Evolutionary conservation across 2,329 filamentous ascomycete species (phyloP).

Genomic region (Pseudopithomyces maydicus): DNA sequence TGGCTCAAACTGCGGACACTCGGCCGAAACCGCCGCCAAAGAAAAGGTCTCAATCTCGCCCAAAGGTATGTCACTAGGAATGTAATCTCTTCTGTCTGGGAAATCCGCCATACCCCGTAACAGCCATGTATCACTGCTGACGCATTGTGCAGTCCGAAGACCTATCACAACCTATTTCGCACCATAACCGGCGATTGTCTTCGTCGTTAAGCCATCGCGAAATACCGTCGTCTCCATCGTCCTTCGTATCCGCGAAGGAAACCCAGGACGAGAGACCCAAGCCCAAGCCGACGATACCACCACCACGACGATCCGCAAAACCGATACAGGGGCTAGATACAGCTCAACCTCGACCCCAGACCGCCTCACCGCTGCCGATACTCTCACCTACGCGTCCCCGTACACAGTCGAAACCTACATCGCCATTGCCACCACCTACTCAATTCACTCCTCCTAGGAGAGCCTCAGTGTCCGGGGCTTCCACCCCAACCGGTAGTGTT

Average conservation of each 20-base stretch:
- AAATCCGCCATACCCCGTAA: background rate
- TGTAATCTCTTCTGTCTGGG: background rate
- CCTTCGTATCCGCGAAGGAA: slow-evolving; percentile 43
- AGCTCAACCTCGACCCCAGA: slow-evolving; percentile 9
- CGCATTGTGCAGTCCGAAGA: slow-evolving; percentile 24
- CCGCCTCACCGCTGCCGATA: slow-evolving; percentile 21
- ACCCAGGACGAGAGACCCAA: slow-evolving; percentile 38
- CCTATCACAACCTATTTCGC: slow-evolving; percentile 19
- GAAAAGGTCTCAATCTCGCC: slow-evolving; percentile 16
- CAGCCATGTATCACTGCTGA: background rate
- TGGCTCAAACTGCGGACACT: slow-evolving; percentile 22
- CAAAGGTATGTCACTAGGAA: background rate
- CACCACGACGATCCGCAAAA: slow-evolving; percentile 39
- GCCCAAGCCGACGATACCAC: slow-evolving; percentile 33
- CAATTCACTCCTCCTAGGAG: slow-evolving; percentile 25
- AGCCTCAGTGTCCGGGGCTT: slow-evolving; percentile 26
- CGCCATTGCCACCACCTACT: slow-evolving; percentile 27
- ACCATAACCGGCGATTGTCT: slow-evolving; percentile 24
- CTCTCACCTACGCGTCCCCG: slow-evolving; percentile 35
- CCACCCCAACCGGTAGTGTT: slow-evolving; percentile 28
- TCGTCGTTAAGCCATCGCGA: slow-evolving; percentile 34
- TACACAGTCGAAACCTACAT: slow-evolving; percentile 34
- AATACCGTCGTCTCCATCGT: slow-evolving; percentile 35
- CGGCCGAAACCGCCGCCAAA: slow-evolving; percentile 27
- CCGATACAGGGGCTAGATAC: slow-evolving; percentile 4